Percentiles rank a stretch among this genome's conserved stretches.
Evolutionary conservation across 345 rosid species (phyloP).

Genomic region (Linum usitatissimum): DNA sequence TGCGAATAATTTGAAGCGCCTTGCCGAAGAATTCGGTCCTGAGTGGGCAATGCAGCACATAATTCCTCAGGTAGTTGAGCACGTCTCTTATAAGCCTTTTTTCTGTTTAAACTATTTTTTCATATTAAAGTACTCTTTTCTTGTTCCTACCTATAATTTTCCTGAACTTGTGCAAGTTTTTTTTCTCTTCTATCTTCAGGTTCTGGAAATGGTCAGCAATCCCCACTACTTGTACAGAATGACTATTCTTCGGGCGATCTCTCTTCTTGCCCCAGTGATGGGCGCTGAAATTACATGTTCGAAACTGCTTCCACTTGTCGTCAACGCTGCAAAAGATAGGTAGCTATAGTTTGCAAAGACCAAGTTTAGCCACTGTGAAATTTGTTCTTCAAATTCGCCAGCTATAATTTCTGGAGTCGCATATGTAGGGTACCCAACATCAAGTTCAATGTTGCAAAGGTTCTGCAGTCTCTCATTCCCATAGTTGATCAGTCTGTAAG

Average conservation of each 20-base stretch:
- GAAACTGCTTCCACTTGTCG: constrained; percentile 60
- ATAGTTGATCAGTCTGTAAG: constrained; percentile 77
- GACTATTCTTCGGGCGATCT: constrained; percentile 64
- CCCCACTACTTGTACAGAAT: constrained; percentile 83
- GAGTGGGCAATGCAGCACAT: constrained; percentile 99
- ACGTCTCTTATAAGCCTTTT: constrained; percentile 1
- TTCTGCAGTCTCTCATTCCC: constrained; percentile 77
- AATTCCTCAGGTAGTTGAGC: constrained; percentile 60
- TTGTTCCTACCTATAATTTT: too few species aligned
- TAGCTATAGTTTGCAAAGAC: constrained; percentile 16
- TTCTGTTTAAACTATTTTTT: too few species aligned
- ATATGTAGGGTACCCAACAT: constrained; percentile 80
- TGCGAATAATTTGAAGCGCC: constrained; percentile 86
- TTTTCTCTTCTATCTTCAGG: constrained; percentile 35
- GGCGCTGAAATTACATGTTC: constrained; percentile 84
- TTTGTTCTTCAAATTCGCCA: background rate
- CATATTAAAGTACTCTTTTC: too few species aligned
- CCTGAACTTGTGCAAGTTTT: constrained; percentile 1
- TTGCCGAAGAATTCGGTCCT: constrained; percentile 95
- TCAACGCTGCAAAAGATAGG: constrained; percentile 86
- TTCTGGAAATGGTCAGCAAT: constrained; percentile 63
- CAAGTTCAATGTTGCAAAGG: constrained; percentile 88
- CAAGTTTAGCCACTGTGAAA: background rate
- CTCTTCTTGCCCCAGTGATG: constrained; percentile 86
- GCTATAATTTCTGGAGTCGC: constrained; percentile 7